These are phyloP conservation scores for Tirmania nivea DNA, from an alignment of 495 filamentous ascomycete genomes.

Conservation along the genomic window DNA sequence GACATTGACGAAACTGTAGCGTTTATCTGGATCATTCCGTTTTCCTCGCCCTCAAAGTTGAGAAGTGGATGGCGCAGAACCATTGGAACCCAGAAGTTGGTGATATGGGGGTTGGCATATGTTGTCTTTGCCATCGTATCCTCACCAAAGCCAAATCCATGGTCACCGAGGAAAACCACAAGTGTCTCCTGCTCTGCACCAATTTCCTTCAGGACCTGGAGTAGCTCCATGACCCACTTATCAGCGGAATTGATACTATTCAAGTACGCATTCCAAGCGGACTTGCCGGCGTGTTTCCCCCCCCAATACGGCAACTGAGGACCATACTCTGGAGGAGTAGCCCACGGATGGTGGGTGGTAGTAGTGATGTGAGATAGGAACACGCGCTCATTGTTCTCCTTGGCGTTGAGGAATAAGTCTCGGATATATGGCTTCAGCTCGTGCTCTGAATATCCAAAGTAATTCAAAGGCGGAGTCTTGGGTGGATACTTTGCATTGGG, in stretches of 20 bases:
- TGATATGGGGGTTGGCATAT: conserved; percentile 30
- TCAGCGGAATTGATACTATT: conserved; percentile 27
- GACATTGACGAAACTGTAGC: conserved; percentile 26
- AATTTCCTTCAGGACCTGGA: conserved; percentile 27
- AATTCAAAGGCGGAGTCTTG: conserved; percentile 23
- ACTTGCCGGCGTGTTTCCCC: conserved; percentile 10
- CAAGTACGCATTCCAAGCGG: conserved; percentile 21
- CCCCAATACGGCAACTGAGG: conserved; percentile 22
- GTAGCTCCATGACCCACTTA: conserved; percentile 26
- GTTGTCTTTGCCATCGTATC: conserved; percentile 26
- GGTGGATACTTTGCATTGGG: conserved; percentile 18
- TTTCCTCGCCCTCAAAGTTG: conserved; percentile 5
- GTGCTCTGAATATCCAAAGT: conserved; percentile 29
- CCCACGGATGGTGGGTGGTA: conserved; percentile 28
- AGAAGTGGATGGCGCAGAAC: conserved; percentile 28
- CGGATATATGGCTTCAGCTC: conserved; percentile 24
- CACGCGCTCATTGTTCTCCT: conserved; percentile 24
- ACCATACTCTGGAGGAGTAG: conserved; percentile 21
- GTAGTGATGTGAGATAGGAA: conserved; percentile 29
- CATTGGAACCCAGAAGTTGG: conserved; percentile 31
- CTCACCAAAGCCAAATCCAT: conserved; percentile 27
- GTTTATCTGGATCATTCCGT: conserved; percentile 21
- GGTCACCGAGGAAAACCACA: conserved; percentile 29
- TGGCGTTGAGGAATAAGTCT: conserved; percentile 25
- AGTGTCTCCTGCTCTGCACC: conserved; percentile 30